phyloP scores from a whole-genome alignment of 495 filamentous ascomycete genomes.

The Neurospora sp. region DNA sequence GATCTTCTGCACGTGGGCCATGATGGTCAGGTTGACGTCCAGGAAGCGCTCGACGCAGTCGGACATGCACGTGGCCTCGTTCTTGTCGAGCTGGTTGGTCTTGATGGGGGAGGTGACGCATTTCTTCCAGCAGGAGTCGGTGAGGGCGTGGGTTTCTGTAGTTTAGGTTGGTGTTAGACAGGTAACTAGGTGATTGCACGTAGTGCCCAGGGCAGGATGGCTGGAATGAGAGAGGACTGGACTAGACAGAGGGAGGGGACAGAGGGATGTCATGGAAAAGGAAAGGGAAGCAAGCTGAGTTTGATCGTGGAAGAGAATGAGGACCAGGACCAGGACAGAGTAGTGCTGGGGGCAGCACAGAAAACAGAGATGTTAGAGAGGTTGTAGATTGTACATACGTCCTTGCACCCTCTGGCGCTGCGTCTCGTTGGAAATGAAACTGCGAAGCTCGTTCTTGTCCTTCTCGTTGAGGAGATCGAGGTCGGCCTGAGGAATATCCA shows the following conservation, averaged over 20 bases:
- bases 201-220: no score
- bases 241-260: no score
- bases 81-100: constrained; percentile 54
- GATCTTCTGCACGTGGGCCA: constrained; percentile 62
- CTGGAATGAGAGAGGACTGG: no score
- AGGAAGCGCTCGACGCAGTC: constrained; percentile 93
- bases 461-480: constrained; percentile 64
- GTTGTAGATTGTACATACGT: constrained; percentile 40
- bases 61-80: constrained; percentile 69
- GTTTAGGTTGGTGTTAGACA: no score
- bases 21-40: constrained; percentile 70
- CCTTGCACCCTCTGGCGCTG: constrained; percentile 74
- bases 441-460: constrained; percentile 80
- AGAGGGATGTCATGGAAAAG: no score
- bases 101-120: constrained; percentile 59
- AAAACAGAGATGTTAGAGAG: no score
- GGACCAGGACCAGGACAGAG: no score
- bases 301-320: no score
- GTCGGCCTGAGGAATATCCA: constrained; percentile 43
- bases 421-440: constrained; percentile 67
- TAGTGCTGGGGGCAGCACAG: no score
- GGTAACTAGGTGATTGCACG: no score
- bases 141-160: constrained; percentile 50
- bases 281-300: no score
- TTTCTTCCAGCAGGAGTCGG: constrained; percentile 88